Conservation (phyloP, 768 basidiomycete genomes). For the Lactarius tabidus region DNA sequence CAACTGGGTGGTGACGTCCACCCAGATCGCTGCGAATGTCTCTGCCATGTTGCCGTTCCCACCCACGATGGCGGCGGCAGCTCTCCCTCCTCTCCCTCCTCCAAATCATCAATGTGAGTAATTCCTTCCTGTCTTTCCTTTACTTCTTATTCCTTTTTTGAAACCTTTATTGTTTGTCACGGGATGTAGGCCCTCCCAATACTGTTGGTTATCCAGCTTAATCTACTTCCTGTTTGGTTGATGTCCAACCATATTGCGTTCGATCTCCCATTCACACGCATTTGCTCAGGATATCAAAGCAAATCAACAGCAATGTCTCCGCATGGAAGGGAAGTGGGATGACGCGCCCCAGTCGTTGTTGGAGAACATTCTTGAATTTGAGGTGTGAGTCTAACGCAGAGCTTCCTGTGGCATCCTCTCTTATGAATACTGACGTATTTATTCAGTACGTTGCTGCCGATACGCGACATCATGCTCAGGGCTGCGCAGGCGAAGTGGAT, state of each 20-base stretch:
- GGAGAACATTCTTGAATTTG: constrained; percentile 26
- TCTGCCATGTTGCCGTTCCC: constrained; percentile 21
- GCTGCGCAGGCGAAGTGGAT: constrained; percentile 25
- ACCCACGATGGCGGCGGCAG: constrained; percentile 18
- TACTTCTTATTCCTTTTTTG: no score
- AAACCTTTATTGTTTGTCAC: no score
- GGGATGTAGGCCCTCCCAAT: no score
- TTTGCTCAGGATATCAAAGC: constrained; percentile 21
- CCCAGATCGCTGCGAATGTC: constrained; percentile 16
- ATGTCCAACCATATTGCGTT: no score
- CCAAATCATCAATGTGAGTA: constrained; percentile 21
- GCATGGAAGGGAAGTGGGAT: constrained; percentile 29
- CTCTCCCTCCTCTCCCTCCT: constrained; percentile 21
- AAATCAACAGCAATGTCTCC: constrained; percentile 25
- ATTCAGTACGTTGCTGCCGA: constrained; percentile 22
- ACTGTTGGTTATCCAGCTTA: no score
- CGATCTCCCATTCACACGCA: no score
- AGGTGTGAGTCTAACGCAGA: constrained; percentile 19
- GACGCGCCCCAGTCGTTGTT: constrained; percentile 25
- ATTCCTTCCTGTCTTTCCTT: background rate
- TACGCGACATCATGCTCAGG: constrained; percentile 26
- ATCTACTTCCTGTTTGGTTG: no score
- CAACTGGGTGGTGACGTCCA: constrained; percentile 16
- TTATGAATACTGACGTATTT: background rate
- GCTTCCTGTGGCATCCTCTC: background rate